A percentile compares a stretch with the other conserved stretches of the same genome.
phyloP scores from a whole-genome alignment of 2,329 filamentous ascomycete species.

The Aspergillus clavatus region DNA sequence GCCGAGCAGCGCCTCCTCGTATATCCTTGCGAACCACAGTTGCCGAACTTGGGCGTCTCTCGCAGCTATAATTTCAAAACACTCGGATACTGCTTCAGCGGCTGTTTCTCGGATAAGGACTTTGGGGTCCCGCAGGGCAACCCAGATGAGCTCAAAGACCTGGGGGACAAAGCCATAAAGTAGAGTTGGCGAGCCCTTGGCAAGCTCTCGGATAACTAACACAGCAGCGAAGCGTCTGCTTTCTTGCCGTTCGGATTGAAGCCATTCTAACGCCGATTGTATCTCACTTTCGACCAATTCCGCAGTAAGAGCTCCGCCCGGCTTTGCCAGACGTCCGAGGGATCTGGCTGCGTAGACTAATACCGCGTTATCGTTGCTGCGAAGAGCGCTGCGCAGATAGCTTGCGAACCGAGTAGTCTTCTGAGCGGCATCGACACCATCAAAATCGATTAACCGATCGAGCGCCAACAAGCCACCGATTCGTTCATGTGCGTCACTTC shows the following conservation, averaged over 20 bases:
- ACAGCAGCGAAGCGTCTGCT: slow-evolving; percentile 90
- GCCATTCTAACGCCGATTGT: slow-evolving; percentile 92
- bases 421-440: slow-evolving; percentile 84
- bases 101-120: slow-evolving; percentile 89
- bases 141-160: slow-evolving; percentile 95
- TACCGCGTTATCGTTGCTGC: slow-evolving; percentile 84
- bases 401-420: slow-evolving; percentile 94
- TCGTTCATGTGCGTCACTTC: slow-evolving; percentile 79
- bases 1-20: slow-evolving; percentile 75
- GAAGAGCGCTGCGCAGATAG: slow-evolving; percentile 79
- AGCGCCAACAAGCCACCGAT: slow-evolving; percentile 89
- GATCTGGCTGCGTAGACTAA: slow-evolving; percentile 88
- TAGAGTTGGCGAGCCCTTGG: slow-evolving; percentile 86
- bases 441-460: slow-evolving; percentile 90
- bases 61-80: slow-evolving; percentile 91
- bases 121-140: slow-evolving; percentile 81
- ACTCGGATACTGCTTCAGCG: slow-evolving; percentile 87
- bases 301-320: slow-evolving; percentile 88
- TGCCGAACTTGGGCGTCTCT: slow-evolving; percentile 84
- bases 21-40: slow-evolving; percentile 85
- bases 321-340: slow-evolving; percentile 82
- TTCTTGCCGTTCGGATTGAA: slow-evolving; percentile 91
- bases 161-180: slow-evolving; percentile 95
- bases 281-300: slow-evolving; percentile 96
- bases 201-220: slow-evolving; percentile 82